A percentile compares a stretch with the other conserved stretches of the same genome.
Evolutionary conservation across 2,329 filamentous ascomycete species (phyloP).

Genomic region (Fusarium torreyae): DNA sequence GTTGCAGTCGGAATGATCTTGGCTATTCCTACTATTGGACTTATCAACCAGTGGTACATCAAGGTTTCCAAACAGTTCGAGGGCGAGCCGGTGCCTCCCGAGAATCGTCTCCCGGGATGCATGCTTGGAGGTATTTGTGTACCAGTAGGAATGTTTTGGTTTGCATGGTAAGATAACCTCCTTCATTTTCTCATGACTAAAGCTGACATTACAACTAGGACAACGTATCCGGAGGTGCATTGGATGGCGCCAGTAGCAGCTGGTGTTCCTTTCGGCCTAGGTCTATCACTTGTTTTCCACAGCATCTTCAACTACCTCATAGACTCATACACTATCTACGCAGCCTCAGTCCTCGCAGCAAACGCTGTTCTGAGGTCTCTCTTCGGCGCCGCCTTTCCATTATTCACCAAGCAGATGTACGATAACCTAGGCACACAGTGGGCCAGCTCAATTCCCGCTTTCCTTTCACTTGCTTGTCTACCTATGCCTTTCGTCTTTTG

Average conservation of each 20-base stretch:
- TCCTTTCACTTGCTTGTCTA: constrained; percentile 43
- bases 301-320: constrained; percentile 77
- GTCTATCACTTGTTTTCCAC: constrained; percentile 75
- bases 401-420: constrained; percentile 49
- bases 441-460: constrained; percentile 44
- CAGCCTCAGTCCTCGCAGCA: constrained; percentile 81
- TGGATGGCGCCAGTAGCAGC: constrained; percentile 68
- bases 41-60: constrained; percentile 68
- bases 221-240: constrained; percentile 59
- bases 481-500: constrained; percentile 46
- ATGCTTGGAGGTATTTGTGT: constrained; percentile 72
- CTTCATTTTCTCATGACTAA: neutral
- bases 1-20: constrained; percentile 74
- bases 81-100: constrained; percentile 72
- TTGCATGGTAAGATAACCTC: constrained; percentile 68
- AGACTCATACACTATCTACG: constrained; percentile 81
- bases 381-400: constrained; percentile 46
- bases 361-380: constrained; percentile 41
- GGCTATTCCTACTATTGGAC: constrained; percentile 66
- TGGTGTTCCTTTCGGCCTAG: constrained; percentile 67
- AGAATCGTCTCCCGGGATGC: constrained; percentile 72
- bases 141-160: constrained; percentile 75
- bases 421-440: constrained; percentile 46
- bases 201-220: constrained; percentile 23
- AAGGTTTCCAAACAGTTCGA: constrained; percentile 57